These are phyloP conservation scores for Cercospora citrullina DNA, from an alignment of 2,329 filamentous ascomycete species.

Conservation along the genomic window DNA sequence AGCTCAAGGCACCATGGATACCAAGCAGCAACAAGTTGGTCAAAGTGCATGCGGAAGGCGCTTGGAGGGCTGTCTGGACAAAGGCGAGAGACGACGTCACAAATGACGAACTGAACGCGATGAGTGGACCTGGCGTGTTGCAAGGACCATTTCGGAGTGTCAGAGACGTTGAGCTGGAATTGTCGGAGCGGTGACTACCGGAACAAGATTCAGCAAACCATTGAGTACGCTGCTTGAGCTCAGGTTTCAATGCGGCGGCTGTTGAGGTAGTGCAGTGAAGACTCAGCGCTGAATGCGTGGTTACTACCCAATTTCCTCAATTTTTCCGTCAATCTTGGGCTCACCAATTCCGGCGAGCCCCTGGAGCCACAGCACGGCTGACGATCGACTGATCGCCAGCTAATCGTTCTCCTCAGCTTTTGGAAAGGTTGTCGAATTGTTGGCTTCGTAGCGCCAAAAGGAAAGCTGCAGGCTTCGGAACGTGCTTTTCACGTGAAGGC, in stretches of 20 bases:
- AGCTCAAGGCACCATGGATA: constrained; percentile 43
- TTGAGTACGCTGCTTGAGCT: background rate
- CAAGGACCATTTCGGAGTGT: constrained; percentile 21
- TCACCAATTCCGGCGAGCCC: background rate
- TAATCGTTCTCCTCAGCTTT: background rate
- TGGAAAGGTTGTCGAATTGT: background rate
- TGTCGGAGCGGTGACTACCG: background rate
- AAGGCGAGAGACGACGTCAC: constrained; percentile 22
- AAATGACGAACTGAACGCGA: constrained; percentile 25
- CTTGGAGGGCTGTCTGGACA: constrained; percentile 41
- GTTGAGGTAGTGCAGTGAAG: background rate
- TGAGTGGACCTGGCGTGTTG: constrained; percentile 18
- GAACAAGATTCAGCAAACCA: background rate
- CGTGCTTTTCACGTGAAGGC: background rate
- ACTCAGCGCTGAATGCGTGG: background rate
- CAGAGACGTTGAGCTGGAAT: constrained; percentile 17
- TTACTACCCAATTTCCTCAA: background rate
- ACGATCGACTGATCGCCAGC: background rate
- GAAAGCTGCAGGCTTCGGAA: background rate
- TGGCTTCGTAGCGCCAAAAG: background rate
- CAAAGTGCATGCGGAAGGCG: constrained; percentile 40
- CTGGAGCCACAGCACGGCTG: background rate
- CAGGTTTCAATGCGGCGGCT: background rate
- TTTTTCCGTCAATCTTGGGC: background rate
- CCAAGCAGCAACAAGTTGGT: constrained; percentile 40